phyloP scores from a whole-genome alignment of 2,329 filamentous ascomycete genomes.

The Colletotrichum cuscutae region DNA sequence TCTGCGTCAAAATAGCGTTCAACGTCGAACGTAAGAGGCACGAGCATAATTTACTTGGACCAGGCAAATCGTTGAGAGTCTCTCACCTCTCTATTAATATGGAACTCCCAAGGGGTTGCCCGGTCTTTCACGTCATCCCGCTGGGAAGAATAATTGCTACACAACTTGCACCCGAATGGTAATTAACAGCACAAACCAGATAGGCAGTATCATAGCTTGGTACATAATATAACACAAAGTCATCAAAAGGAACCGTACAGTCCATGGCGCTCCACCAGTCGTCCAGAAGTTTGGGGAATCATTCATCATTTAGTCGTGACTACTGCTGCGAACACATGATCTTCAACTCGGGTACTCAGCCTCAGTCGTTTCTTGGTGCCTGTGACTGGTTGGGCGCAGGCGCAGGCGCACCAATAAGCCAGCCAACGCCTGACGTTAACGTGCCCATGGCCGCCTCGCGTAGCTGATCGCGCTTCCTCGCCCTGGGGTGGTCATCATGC shows the following conservation, averaged over 20 bases:
- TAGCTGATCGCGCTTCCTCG: constrained; percentile 78
- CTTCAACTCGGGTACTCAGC: neutral
- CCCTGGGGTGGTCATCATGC: constrained; percentile 48
- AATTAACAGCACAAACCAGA: neutral
- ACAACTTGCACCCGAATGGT: neutral
- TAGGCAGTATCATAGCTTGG: neutral
- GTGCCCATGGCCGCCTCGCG: constrained; percentile 75
- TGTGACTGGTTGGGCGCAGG: constrained; percentile 54
- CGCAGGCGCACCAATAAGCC: constrained; percentile 72
- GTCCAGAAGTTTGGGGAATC: neutral
- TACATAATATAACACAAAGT: neutral
- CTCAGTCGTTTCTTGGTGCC: constrained; percentile 40
- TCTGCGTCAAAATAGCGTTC: neutral
- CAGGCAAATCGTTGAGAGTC: neutral
- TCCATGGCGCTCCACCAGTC: neutral
- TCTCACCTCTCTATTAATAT: neutral
- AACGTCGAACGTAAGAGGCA: neutral
- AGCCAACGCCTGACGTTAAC: constrained; percentile 73
- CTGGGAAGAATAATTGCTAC: neutral
- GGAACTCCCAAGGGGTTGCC: neutral
- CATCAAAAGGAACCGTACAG: neutral
- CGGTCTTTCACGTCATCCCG: neutral
- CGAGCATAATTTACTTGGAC: neutral
- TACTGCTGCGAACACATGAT: neutral
- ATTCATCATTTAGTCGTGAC: neutral